Conservation (phyloP, 208 protist genomes). For the Spironucleus salmonicida region DNA sequence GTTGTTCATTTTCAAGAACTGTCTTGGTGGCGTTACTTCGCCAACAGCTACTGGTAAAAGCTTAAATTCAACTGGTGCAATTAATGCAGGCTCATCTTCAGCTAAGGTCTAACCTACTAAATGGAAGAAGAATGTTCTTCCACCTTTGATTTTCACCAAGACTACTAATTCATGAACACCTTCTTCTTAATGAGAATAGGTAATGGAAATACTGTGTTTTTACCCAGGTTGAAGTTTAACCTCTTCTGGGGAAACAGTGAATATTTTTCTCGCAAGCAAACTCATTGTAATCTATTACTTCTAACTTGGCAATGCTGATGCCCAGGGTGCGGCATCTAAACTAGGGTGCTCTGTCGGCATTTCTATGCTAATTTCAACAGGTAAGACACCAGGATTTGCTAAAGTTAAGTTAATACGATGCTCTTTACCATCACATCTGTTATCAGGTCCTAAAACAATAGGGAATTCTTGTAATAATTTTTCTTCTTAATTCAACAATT, state of each 20-base stretch:
- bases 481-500: not conserved
- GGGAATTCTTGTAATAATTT: slow-evolving; percentile 1
- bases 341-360: not conserved
- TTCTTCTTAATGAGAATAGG: slow-evolving; percentile 20
- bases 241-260: not conserved
- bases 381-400: slow-evolving; percentile 7
- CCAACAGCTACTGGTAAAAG: slow-evolving; percentile 7
- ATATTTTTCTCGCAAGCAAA: not conserved
- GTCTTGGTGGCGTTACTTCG: not conserved
- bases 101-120: slow-evolving; percentile 11
- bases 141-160: not conserved
- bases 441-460: slow-evolving; percentile 17
- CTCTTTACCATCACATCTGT: not conserved
- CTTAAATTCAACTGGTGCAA: slow-evolving; percentile 10
- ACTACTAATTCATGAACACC: slow-evolving; percentile 19
- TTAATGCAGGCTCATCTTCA: slow-evolving; percentile 3
- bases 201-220: not conserved
- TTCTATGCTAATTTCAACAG: not conserved
- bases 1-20: not conserved
- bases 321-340: not conserved
- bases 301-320: not conserved
- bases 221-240: not conserved
- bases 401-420: not conserved
- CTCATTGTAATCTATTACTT: not conserved
- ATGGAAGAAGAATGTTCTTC: slow-evolving; percentile 20